Evolutionary conservation across 2,329 filamentous ascomycete genomes (phyloP).

Genomic region (Penicillium occitanis): DNA sequence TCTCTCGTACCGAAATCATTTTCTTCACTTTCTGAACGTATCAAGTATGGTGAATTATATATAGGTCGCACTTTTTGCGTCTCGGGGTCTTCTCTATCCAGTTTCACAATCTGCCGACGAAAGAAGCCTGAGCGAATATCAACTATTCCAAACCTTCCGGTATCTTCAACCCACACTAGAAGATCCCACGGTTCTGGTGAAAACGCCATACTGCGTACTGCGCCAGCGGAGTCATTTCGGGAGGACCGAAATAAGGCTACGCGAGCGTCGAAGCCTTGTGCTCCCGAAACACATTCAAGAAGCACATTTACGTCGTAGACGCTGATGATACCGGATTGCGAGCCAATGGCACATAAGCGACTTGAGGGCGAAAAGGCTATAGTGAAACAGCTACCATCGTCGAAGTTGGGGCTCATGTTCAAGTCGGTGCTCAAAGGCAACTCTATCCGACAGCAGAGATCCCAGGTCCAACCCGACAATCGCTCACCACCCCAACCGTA

Average conservation of each 20-base stretch:
- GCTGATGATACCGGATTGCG: conserved; percentile 50
- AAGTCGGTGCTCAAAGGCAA: conserved; percentile 40
- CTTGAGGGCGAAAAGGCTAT: conserved; percentile 52
- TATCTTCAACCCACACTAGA: conserved; percentile 90
- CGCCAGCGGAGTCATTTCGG: conserved; percentile 69
- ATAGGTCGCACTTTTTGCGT: conserved; percentile 37
- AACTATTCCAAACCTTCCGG: conserved; percentile 52
- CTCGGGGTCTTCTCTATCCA: conserved; percentile 36
- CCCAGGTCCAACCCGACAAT: conserved; percentile 45
- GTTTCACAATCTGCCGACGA: conserved; percentile 45
- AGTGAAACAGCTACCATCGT: conserved; percentile 50
- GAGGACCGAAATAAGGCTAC: conserved; percentile 77
- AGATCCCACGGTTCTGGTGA: conserved; percentile 87
- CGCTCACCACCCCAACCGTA: conserved; percentile 34
- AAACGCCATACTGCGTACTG: conserved; percentile 88
- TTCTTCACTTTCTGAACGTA: conserved; percentile 24
- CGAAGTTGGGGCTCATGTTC: conserved; percentile 26
- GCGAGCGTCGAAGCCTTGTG: conserved; percentile 48
- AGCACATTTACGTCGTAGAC: conserved; percentile 45
- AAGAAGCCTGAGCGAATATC: conserved; percentile 50
- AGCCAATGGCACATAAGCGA: conserved; percentile 51
- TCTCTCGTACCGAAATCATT: conserved; percentile 24
- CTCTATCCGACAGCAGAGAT: conserved; percentile 39
- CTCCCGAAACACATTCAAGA: conserved; percentile 25
- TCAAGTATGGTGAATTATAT: conserved; percentile 28